Evolutionary conservation across 306 rosid genomes (phyloP), one percentile per base, ranked within the genome.

Genomic region (Citrullus mucosospermus): DNA sequence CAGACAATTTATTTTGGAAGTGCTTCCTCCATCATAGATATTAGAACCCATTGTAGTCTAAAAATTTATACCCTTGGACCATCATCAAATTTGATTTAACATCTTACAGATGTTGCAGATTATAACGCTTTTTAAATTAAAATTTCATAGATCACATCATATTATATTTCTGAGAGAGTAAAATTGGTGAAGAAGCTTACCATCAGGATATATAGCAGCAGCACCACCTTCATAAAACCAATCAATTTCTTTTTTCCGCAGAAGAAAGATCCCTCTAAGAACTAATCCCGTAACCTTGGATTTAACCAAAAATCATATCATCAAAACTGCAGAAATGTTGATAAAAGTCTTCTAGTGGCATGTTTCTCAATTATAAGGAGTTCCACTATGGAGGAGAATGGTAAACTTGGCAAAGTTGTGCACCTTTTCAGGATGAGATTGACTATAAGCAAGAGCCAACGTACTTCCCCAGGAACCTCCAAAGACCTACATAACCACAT

Each of bases 191-290:
- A 57, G 51, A 17, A 63, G 75, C 81, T 78, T 87, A 92, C 98
- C 98, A 73, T 95, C 97, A 53, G 97, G 98, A 81, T 80, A 95
- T 89, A 92, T 87, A 58, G 96, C 91, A 82, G 96, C 91, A 83
- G 97, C 97, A 80, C 97, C 98, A 79, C 98, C 97, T 88, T 92
- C 96, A n/a, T 95, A 92, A 91, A 95, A 95, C 98, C 98, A 95
- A 82, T 95, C 93, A 81, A 95, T 83, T 89, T 95, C 97, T 84
- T 92, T 95, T 89, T 88, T 92, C 84, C 97, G 88, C 87, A 92
- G 58, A 44, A 95, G 96, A 81, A 95, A 95, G 60, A 95, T 91
- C 46, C 98, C 98, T 81, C 97, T 83, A 38, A 95, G 96, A 78
- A 91, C 83, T 80, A 95, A 78, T 81, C 96, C 96, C 79, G 97